Percentiles rank a stretch among this genome's conserved stretches.
Evolutionary conservation across 2,329 filamentous ascomycete genomes (phyloP).

Genomic region (Phialocephala subalpina): DNA sequence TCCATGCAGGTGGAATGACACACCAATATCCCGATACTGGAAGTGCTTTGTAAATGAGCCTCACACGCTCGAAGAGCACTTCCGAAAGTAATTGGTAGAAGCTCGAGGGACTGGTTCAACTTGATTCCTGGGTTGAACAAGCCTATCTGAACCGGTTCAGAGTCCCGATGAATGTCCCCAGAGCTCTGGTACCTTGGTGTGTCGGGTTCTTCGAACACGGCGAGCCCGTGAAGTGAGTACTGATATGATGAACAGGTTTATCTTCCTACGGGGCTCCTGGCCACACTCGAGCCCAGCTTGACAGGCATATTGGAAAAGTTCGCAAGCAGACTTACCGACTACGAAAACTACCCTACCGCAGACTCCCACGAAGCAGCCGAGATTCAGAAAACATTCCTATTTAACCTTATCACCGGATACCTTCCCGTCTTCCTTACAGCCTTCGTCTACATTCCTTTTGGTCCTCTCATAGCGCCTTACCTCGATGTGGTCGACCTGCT

Average conservation of each 20-base stretch:
- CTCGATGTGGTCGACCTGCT: background rate
- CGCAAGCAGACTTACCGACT: background rate
- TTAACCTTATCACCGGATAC: conserved; percentile 2
- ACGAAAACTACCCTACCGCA: conserved; percentile 1
- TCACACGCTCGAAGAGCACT: too few relatives aligned
- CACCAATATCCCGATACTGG: too few relatives aligned
- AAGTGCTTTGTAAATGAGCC: too few relatives aligned
- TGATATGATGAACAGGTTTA: background rate
- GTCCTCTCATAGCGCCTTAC: background rate
- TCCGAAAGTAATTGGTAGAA: too few relatives aligned
- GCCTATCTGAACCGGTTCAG: too few relatives aligned
- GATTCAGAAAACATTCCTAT: conserved; percentile 3
- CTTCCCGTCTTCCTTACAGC: conserved; percentile 3
- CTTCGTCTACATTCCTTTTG: conserved; percentile 1
- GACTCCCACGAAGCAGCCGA: background rate
- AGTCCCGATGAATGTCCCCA: too few relatives aligned
- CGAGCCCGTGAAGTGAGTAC: background rate
- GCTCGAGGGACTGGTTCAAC: too few relatives aligned
- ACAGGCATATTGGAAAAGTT: background rate
- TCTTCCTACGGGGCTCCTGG: background rate
- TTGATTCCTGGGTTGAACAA: too few relatives aligned
- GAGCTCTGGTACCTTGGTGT: too few relatives aligned
- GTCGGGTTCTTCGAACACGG: too few relatives aligned
- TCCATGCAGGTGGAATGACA: background rate
- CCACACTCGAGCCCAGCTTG: background rate